Base-by-base conservation (phyloP, 257 asterid genomes). In the Solanum arcanum region DNA sequence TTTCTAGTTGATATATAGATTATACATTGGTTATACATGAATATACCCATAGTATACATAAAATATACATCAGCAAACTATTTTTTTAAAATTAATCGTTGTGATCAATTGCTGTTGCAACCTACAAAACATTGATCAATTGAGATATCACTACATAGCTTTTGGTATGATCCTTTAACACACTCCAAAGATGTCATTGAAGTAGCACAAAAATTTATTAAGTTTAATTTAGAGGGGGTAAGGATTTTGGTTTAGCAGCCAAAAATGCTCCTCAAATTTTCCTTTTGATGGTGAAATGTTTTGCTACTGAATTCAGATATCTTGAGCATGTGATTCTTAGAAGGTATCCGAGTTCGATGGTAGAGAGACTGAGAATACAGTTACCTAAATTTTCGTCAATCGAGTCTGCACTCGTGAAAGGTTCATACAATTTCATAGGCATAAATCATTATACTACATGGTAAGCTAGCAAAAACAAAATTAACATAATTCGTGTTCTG, bases 171-270 rank as follows among this genome's bases (percentile, higher is more conserved):
- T 39, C 89, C 98, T 6, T 87, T 89, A 15, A 60, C 96, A 14
- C 90, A 91, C 88, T 90, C 94, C 25, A 33, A 90, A 1, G 93
- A 90, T 0, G 98, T 93, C 87, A 88, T 93, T 42, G 88, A 92
- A 89, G 98, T 98, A 33, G 70, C 94, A 44, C 86, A 90, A 84
- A 90, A 98, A 88, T 96, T 21, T 21, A 83, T 95, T 2, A 98
- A 96, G 76, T 96, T 92, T 76, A 84, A 92, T 90, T 88, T 96
- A 90, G 99, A 98, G 6, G 95, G 95, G 99, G 99, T 95, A 88
- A 87, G 88, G 59, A 59, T 76, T 75, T 42, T 41, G 69, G 14
- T 39, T n/a, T 9, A 27, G 25, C 5, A 27, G 16, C 49, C 1
- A 59, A 6, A 47, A 46, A 2, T 41, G 11, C 11, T 41, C 44